Evolutionary conservation across 192 early-diverging fungal species (phyloP), one percentile per base, ranked within the genome.

Genomic region (Entomortierella beljakovae): DNA sequence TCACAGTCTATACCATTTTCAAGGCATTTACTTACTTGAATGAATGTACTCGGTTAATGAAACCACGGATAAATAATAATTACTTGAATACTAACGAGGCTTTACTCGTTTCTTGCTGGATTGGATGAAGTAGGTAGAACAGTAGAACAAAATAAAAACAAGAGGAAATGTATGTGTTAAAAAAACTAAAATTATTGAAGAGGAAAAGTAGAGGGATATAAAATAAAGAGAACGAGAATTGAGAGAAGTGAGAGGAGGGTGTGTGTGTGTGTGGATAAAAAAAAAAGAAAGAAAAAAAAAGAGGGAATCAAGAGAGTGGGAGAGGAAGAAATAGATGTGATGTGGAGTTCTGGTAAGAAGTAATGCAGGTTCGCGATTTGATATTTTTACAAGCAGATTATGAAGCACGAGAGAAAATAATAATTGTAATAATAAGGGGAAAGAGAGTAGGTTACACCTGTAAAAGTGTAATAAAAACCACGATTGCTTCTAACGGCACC

Each of bases 381-480:
- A 57, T 57, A 48, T 10, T 29, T 35, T 8, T 23, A 34, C 33
- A 3, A 15, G 32, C 55, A 57, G 55, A 7, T 23, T 7, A 57
- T 57, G 55, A 57, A 34, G 55, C 32, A 57, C 31, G 8, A 7
- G 26, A 57, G 29, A 32, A 57, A n/a, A n/a, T n/a, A n/a, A n/a
- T n/a, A n/a, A n/a, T n/a, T n/a, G n/a, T n/a, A 40, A 60, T 29
- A 43, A 46, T 11, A 60, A 60, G 58, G 40, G 58, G 40, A 28
- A 25, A 26, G 4, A 2, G 25, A 29, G 58, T 26, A 32, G 22
- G 34, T n/a, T n/a, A n/a, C n/a, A n/a, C n/a, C n/a, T n/a, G n/a
- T n/a, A n/a, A n/a, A n/a, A n/a, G n/a, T n/a, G 26, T n/a, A 31
- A 26, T 20, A 16, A 46, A 38, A 38, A 8, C 6, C 37, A 8